phyloP scores from a whole-genome alignment of 495 filamentous ascomycete species.

The Astrocystis sublimbata region DNA sequence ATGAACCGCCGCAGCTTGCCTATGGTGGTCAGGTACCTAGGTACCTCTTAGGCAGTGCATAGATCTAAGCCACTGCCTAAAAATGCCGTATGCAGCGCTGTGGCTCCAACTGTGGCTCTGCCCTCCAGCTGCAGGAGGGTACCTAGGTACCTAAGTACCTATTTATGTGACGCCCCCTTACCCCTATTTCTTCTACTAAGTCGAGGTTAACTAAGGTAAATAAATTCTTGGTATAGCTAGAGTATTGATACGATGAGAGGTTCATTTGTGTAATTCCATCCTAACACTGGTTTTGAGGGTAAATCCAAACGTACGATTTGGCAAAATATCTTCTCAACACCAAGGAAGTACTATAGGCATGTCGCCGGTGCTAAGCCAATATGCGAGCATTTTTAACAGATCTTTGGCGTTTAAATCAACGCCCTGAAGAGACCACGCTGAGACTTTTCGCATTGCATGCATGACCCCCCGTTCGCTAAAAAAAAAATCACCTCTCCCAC shows the following conservation, averaged over 20 bases:
- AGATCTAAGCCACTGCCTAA: background rate
- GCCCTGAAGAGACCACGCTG: background rate
- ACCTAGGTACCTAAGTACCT: background rate
- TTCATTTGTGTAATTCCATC: too few relatives aligned
- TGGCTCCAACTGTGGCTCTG: constrained; percentile 4
- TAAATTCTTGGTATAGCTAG: too few relatives aligned
- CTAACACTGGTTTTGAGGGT: too few relatives aligned
- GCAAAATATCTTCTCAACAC: too few relatives aligned
- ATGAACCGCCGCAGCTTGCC: background rate
- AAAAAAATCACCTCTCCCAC: background rate
- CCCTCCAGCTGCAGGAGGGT: too few relatives aligned
- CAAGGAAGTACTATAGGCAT: too few relatives aligned
- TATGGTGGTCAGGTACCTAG: background rate
- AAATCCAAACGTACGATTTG: too few relatives aligned
- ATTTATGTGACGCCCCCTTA: background rate
- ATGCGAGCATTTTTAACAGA: too few relatives aligned
- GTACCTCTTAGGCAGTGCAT: background rate
- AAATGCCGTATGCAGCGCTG: background rate
- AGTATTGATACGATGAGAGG: too few relatives aligned
- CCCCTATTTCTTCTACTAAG: too few relatives aligned
- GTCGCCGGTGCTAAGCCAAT: too few relatives aligned
- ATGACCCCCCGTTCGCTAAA: background rate
- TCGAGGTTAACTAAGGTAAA: too few relatives aligned
- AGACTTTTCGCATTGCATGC: background rate
- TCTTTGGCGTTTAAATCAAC: background rate